phyloP scores from a whole-genome alignment of 2,329 filamentous ascomycete genomes.

The Metarhizium robertsii region DNA sequence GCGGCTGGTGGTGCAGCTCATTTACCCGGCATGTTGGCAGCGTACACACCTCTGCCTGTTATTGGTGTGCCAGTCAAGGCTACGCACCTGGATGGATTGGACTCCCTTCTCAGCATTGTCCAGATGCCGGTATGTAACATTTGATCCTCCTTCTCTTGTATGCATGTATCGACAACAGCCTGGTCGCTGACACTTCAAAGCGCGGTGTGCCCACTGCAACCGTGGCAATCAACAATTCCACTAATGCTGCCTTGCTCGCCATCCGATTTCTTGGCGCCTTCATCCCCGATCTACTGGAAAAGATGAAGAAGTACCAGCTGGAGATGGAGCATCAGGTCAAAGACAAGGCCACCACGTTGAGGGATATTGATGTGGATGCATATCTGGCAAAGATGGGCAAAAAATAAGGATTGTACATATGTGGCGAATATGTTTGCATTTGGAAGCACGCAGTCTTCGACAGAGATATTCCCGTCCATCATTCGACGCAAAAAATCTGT shows the following conservation, averaged over 20 bases:
- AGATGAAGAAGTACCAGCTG: slow-evolving; percentile 51
- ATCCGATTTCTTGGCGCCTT: slow-evolving; percentile 55
- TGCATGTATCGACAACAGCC: slow-evolving; percentile 15
- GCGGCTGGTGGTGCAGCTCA: slow-evolving; percentile 67
- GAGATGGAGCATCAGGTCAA: slow-evolving; percentile 55
- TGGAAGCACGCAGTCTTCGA: no score
- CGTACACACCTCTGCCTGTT: slow-evolving; percentile 62
- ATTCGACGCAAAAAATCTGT: no score
- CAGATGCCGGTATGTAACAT: slow-evolving; percentile 57
- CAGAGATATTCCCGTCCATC: no score
- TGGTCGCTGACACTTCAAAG: slow-evolving; percentile 17
- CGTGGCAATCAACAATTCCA: slow-evolving; percentile 71
- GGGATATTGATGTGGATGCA: slow-evolving; percentile 44
- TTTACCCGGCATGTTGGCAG: slow-evolving; percentile 66
- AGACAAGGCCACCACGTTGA: slow-evolving; percentile 49
- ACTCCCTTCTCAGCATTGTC: slow-evolving; percentile 63
- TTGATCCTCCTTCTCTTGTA: background rate
- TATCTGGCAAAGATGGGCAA: slow-evolving; percentile 37
- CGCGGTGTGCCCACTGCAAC: slow-evolving; percentile 64
- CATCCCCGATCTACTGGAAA: slow-evolving; percentile 44
- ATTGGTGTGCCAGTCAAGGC: slow-evolving; percentile 73
- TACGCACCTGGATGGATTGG: slow-evolving; percentile 61
- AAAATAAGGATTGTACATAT: slow-evolving; percentile 10
- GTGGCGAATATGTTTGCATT: no score
- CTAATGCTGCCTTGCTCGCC: slow-evolving; percentile 66